These are phyloP conservation scores for Neospora caninum DNA, from an alignment of 169 alveolate species.

Conservation along the genomic window DNA sequence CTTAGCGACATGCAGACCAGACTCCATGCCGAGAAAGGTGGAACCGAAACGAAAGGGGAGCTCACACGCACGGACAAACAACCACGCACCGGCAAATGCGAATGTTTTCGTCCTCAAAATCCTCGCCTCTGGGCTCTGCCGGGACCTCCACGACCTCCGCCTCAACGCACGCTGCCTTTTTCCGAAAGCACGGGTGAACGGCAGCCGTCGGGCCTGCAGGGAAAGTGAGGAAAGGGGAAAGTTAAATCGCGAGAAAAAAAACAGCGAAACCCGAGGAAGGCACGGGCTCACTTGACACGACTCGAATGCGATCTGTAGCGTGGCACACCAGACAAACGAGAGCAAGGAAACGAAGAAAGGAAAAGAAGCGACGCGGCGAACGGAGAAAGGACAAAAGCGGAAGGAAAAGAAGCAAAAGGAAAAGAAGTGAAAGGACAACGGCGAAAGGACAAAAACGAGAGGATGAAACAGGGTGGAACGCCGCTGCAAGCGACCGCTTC, in stretches of 20 bases:
- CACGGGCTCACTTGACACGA: too few species aligned
- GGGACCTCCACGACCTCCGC: neutral
- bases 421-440: neutral
- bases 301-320: too few species aligned
- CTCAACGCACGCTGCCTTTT: slow-evolving; percentile 30
- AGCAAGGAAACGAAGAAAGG: too few species aligned
- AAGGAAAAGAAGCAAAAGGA: neutral
- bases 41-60: neutral
- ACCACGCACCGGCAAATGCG: slow-evolving; percentile 37
- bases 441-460: neutral
- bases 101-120: slow-evolving; percentile 48
- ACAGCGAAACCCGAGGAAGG: too few species aligned
- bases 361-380: too few species aligned
- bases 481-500: too few species aligned
- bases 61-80: neutral
- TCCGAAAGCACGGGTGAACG: neutral
- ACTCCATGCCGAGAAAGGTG: too few species aligned
- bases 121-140: slow-evolving; percentile 44
- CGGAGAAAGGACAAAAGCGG: neutral
- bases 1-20: too few species aligned
- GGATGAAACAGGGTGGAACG: neutral
- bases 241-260: neutral
- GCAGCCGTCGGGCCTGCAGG: slow-evolving; percentile 80
- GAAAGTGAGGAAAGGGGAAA: neutral
- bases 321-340: too few species aligned